Evolutionary conservation across 1,139 yeast genomes (phyloP).

Genomic region (Kluyveromyces marxianus): DNA sequence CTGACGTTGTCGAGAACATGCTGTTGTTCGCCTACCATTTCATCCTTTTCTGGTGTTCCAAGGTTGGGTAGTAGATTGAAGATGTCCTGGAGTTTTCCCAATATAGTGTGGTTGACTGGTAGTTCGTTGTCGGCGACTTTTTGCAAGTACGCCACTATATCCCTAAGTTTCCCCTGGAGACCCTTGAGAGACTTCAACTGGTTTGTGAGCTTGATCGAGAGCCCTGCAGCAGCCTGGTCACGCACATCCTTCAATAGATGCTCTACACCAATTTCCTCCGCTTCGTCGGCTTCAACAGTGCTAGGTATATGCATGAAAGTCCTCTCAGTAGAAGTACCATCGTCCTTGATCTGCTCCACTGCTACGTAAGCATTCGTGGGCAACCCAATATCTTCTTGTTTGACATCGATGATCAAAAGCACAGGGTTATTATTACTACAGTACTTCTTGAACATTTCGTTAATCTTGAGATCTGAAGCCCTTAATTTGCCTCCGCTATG

Average conservation of each 20-base stretch:
- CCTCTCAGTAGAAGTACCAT: constrained; percentile 89
- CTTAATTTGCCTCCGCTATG: constrained; percentile 94
- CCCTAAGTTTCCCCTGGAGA: constrained; percentile 69
- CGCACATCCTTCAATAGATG: constrained; percentile 89
- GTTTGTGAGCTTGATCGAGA: constrained; percentile 79
- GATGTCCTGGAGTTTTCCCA: constrained; percentile 90
- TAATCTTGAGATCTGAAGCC: constrained; percentile 83
- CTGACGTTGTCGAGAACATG: constrained; percentile 13
- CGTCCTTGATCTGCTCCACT: constrained; percentile 91
- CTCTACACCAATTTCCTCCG: constrained; percentile 98
- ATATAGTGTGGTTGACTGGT: constrained; percentile 83
- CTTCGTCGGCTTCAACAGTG: constrained; percentile 93
- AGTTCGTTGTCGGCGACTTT: constrained; percentile 64
- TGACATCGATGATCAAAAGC: constrained; percentile 84
- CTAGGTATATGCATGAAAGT: constrained; percentile 94
- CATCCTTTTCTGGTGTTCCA: constrained; percentile 30
- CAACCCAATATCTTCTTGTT: constrained; percentile 72
- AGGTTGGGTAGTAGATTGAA: constrained; percentile 89
- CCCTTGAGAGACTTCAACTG: constrained; percentile 87
- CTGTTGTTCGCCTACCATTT: constrained; percentile 19
- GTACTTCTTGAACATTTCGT: constrained; percentile 80
- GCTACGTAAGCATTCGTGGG: constrained; percentile 96
- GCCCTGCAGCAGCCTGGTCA: constrained; percentile 93
- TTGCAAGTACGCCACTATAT: constrained; percentile 71
- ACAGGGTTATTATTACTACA: constrained; percentile 61